Percentiles rank a stretch among this genome's conserved stretches.
phyloP scores from a whole-genome alignment of 306 rosid species.

The Prinsepia uniflora region DNA sequence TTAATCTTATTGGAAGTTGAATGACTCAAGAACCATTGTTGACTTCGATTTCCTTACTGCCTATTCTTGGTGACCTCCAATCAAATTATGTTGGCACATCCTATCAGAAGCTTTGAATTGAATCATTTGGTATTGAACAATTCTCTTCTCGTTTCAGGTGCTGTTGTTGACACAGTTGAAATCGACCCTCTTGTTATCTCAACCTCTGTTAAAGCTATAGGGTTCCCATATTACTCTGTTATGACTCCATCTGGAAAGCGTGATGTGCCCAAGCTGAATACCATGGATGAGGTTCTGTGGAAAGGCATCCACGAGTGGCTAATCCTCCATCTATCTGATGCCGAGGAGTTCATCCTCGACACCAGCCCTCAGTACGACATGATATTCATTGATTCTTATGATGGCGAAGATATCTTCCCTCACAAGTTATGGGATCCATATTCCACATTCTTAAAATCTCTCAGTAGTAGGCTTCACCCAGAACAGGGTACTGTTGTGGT shows the following conservation, averaged over 20 bases:
- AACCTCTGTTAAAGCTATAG: slow-evolving; percentile 86
- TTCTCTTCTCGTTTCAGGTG: slow-evolving; percentile 49
- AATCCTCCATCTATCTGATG: slow-evolving; percentile 69
- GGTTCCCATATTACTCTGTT: slow-evolving; percentile 79
- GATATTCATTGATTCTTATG: slow-evolving; percentile 85
- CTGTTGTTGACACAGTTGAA: slow-evolving; percentile 66
- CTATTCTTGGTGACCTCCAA: background rate
- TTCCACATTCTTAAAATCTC: slow-evolving; percentile 62
- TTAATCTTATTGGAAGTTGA: background rate
- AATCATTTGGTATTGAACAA: background rate
- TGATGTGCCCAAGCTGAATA: slow-evolving; percentile 39
- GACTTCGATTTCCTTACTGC: background rate
- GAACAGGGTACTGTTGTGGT: slow-evolving; percentile 87
- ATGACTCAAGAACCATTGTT: background rate
- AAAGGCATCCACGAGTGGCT: slow-evolving; percentile 85
- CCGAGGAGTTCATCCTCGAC: slow-evolving; percentile 59
- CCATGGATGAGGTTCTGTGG: slow-evolving; percentile 63
- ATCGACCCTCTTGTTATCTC: slow-evolving; percentile 89
- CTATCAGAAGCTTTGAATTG: background rate
- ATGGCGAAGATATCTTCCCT: slow-evolving; percentile 89
- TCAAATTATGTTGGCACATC: background rate
- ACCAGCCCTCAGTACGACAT: slow-evolving; percentile 55
- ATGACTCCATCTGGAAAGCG: slow-evolving; percentile 54
- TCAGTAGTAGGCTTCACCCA: slow-evolving; percentile 64
- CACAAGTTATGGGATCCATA: slow-evolving; percentile 64